Evolutionary conservation across 805 yeast species (phyloP).

Genomic region (Cyberlindnera galapagoensis): DNA sequence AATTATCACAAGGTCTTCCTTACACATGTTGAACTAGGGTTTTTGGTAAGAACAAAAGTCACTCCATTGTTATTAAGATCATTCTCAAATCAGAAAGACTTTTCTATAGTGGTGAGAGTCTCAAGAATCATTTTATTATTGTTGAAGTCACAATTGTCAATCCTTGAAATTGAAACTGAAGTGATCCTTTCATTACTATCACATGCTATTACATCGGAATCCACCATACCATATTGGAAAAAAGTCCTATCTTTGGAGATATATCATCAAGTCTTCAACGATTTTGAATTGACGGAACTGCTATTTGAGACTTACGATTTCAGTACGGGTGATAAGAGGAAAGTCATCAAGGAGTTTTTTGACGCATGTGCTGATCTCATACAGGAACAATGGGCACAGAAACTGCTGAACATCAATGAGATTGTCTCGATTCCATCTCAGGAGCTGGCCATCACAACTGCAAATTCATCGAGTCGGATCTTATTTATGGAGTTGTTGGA

Average conservation of each 20-base stretch:
- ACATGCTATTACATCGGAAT: conserved; percentile 57
- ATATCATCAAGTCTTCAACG: conserved; percentile 51
- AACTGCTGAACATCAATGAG: conserved; percentile 28
- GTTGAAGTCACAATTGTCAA: conserved; percentile 45
- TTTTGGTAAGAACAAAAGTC: conserved; percentile 56
- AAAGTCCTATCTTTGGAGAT: conserved; percentile 68
- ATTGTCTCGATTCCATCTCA: conserved; percentile 22
- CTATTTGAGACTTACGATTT: conserved; percentile 62
- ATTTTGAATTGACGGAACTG: conserved; percentile 42
- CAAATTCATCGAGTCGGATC: conserved; percentile 41
- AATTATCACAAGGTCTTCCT: conserved; percentile 54
- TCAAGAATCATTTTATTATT: conserved; percentile 64
- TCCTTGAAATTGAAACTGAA: conserved; percentile 71
- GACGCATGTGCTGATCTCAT: conserved; percentile 33
- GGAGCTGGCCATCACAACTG: conserved; percentile 33
- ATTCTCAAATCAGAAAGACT: conserved; percentile 51
- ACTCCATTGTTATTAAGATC: conserved; percentile 72
- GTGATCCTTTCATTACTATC: conserved; percentile 71
- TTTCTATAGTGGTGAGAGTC: conserved; percentile 68
- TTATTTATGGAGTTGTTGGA: conserved; percentile 72
- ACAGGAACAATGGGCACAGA: conserved; percentile 23
- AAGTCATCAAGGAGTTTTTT: conserved; percentile 53
- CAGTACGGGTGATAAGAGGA: conserved; percentile 46
- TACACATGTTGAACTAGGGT: conserved; percentile 56
- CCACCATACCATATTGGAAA: conserved; percentile 63